phyloP scores from a whole-genome alignment of 371 early-diverging fungal species.

The Lichtheimia hyalospora region DNA sequence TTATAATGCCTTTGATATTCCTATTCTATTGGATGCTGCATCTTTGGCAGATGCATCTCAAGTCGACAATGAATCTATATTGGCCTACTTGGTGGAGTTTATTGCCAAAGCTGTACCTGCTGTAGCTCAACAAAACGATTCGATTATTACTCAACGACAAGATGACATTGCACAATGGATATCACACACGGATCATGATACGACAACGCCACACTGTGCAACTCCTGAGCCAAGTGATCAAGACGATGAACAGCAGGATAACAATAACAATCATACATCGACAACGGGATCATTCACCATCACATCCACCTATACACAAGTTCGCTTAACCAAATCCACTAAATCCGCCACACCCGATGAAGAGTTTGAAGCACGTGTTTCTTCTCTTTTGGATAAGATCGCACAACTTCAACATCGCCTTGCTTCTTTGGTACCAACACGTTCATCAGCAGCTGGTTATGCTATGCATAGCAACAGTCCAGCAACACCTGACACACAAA shows the following conservation, averaged over 20 bases:
- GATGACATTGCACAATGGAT: slow-evolving; percentile 17
- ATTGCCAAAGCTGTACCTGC: slow-evolving; percentile 1
- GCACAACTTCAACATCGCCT: slow-evolving; percentile 31
- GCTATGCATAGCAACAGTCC: background rate
- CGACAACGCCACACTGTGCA: slow-evolving; percentile 3
- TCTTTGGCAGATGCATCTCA: slow-evolving; percentile 10
- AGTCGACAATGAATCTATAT: slow-evolving; percentile 21
- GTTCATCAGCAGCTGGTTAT: slow-evolving; percentile 21
- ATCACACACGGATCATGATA: slow-evolving; percentile 4
- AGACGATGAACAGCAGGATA: slow-evolving; percentile 7
- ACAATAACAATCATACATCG: slow-evolving; percentile 5
- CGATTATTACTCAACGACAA: slow-evolving; percentile 5
- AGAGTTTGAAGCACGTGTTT: slow-evolving; percentile 26
- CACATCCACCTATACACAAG: slow-evolving; percentile 36
- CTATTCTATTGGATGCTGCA: slow-evolving; percentile 21
- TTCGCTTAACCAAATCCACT: slow-evolving; percentile 37
- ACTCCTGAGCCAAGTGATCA: background rate
- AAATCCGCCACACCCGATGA: slow-evolving; percentile 19
- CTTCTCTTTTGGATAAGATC: slow-evolving; percentile 29
- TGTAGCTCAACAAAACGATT: slow-evolving; percentile 9
- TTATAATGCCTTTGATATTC: slow-evolving; percentile 20
- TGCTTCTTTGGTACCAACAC: slow-evolving; percentile 32
- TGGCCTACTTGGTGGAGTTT: slow-evolving; percentile 23
- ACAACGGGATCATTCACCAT: slow-evolving; percentile 16
- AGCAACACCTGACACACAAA: slow-evolving; percentile 12